phyloP scores from a whole-genome alignment of 306 rosid species.

The Glycine latifolia region DNA sequence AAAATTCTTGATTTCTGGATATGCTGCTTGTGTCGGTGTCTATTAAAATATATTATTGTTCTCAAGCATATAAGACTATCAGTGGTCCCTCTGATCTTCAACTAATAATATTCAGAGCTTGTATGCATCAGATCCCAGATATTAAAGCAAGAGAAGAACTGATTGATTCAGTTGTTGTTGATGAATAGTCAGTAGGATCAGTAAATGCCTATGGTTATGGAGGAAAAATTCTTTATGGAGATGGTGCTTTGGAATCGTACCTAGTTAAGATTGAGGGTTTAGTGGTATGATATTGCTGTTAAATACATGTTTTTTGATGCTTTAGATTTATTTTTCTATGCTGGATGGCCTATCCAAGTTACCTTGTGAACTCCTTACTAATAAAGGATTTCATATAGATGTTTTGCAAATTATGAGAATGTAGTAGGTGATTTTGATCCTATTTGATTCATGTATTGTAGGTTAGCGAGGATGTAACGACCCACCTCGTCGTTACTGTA shows the following conservation, averaged over 20 bases:
- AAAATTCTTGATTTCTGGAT: neutral
- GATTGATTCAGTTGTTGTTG: constrained; percentile 82
- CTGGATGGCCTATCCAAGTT: neutral
- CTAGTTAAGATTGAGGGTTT: constrained; percentile 61
- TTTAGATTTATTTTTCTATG: neutral
- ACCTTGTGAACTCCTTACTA: too few species aligned
- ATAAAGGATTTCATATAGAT: neutral
- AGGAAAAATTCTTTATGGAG: constrained; percentile 78
- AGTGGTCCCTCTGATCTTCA: neutral
- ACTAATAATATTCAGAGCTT: constrained; percentile 36
- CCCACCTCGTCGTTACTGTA: too few species aligned
- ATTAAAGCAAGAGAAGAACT: constrained; percentile 67
- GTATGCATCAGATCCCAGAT: constrained; percentile 75
- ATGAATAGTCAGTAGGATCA: constrained; percentile 73
- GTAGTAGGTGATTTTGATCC: constrained; percentile 24
- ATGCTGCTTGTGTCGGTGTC: constrained; percentile 21
- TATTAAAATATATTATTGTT: constrained; percentile 14
- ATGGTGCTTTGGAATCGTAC: constrained; percentile 69
- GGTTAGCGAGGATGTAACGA: constrained; percentile 54
- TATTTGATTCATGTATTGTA: constrained; percentile 41
- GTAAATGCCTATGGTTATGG: constrained; percentile 63
- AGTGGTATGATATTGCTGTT: constrained; percentile 56
- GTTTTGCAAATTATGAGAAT: constrained; percentile 54
- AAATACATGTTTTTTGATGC: neutral
- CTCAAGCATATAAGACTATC: constrained; percentile 2